Base-by-base conservation (phyloP, 352 stramenopile species). In the Globisporangium cylindrosporum region DNA sequence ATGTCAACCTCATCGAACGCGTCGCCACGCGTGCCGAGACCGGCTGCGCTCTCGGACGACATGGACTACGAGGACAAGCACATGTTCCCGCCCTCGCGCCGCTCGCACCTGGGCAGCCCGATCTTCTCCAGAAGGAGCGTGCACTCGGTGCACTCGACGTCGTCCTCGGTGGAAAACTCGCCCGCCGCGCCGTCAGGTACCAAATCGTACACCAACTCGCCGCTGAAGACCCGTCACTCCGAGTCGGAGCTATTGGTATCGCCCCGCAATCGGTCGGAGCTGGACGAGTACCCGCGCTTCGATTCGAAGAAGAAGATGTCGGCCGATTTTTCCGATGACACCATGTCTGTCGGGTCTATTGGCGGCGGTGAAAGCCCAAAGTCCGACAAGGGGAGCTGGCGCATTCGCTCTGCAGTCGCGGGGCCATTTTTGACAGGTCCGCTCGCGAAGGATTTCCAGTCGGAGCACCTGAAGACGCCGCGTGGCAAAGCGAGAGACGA, bases 351-450 rank as follows among this genome's bases (percentile, higher is more conserved):
- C n/a, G 75, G 69, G 1, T 81, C 75, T 7, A 62, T 73, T 43
- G 56, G 62, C 25, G 63, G 60, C 14, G 68, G 55, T n/a, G 73
- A 80, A 27, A 82, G 76, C 56, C 76, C 76, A 25, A 73, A 77
- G 41, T 75, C 67, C 36, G 73, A 80, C 53, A 77, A 73, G 43
- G 68, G 69, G 10, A 78, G 69, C 58, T 71, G 66, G 66, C 66
- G 66, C 20, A 51, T 71, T n/a, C 67, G 69, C 57, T 77, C 76
- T 10, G 68, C 71, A 12, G 76, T 80, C 9, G 38, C 63, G 0
- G 76, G 76, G 0, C 76, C 76, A 27, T 82, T 82, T 29, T 63
- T 82, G 27, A 82, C 76, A 6, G 76, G 76, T 29, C 76, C 76
- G 10, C 54, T 82, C n/a, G 73, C 73, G 6, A 69, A 72, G 12